phyloP scores from a whole-genome alignment of 257 asterid genomes.

The Linaria vulgaris region DNA sequence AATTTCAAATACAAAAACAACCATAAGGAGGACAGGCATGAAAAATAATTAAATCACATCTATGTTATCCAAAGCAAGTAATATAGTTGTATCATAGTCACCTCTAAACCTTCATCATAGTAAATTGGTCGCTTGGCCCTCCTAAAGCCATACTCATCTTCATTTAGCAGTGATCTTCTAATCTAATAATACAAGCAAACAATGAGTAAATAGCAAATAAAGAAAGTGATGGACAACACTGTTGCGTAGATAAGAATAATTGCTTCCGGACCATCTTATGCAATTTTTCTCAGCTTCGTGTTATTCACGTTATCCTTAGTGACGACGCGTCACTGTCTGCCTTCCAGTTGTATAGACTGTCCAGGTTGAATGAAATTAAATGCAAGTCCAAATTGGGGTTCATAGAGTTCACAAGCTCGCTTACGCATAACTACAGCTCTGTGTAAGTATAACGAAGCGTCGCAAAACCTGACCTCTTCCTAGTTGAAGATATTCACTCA shows the following conservation, averaged over 20 bases:
- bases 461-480: no score
- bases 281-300: not conserved
- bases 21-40: not conserved
- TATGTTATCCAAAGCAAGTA: slow-evolving; percentile 12
- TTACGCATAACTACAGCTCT: no score
- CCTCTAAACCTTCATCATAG: slow-evolving; percentile 87
- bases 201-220: slow-evolving; percentile 3
- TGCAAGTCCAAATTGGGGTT: no score
- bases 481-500: no score
- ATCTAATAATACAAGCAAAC: slow-evolving; percentile 44
- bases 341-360: no score
- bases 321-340: not conserved
- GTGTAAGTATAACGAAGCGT: no score
- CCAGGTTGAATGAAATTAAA: no score
- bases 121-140: slow-evolving; percentile 70
- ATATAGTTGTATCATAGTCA: slow-evolving; percentile 22
- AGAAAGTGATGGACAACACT: slow-evolving; percentile 9
- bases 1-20: slow-evolving; percentile 24
- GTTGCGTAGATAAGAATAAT: slow-evolving; percentile 1
- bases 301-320: not conserved
- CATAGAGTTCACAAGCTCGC: no score
- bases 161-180: slow-evolving; percentile 71
- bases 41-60: not conserved
- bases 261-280: slow-evolving; percentile 13
- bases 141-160: slow-evolving; percentile 78